A percentile compares a stretch with the other conserved stretches of the same genome.
Evolutionary conservation across 176 grass and related monocot species (phyloP).

Genomic region (Rhynchospora pubera): DNA sequence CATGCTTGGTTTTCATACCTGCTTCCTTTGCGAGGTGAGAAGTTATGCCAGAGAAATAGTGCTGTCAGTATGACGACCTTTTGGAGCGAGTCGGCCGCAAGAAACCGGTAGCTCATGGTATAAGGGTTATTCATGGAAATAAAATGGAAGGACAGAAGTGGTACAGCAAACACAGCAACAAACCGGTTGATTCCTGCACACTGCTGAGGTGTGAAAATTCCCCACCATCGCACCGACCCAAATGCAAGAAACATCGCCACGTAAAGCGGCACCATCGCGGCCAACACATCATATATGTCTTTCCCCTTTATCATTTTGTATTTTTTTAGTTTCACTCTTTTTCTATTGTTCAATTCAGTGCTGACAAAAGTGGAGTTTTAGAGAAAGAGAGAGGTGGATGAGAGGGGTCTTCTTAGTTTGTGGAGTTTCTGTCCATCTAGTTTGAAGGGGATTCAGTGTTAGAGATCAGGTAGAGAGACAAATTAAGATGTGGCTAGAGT

Average conservation of each 20-base stretch:
- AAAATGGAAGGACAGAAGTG: slow-evolving; percentile 97
- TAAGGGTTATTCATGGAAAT: slow-evolving; percentile 86
- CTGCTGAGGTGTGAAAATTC: slow-evolving; percentile 87
- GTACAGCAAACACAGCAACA: slow-evolving; percentile 94
- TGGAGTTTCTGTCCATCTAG: neutral
- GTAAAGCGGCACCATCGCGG: slow-evolving; percentile 89
- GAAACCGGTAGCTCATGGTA: slow-evolving; percentile 89
- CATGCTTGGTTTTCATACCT: neutral
- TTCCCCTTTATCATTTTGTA: slow-evolving; percentile 71
- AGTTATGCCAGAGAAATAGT: slow-evolving; percentile 71
- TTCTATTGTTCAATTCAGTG: neutral
- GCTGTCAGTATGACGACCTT: slow-evolving; percentile 76
- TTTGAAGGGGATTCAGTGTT: neutral
- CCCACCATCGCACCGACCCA: slow-evolving; percentile 87
- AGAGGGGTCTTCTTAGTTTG: neutral
- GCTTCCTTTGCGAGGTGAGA: slow-evolving; percentile 47
- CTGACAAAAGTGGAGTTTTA: neutral
- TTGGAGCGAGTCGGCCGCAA: slow-evolving; percentile 87
- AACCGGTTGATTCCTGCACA: slow-evolving; percentile 98
- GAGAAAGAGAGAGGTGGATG: neutral
- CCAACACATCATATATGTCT: slow-evolving; percentile 91
- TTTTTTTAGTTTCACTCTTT: neutral
- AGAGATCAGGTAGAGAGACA: neutral
- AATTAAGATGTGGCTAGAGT: neutral
- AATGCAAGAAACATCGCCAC: slow-evolving; percentile 95